Conservation (phyloP, 371 early-diverging fungal species). For the Paraphysoderma sedebokerense region DNA sequence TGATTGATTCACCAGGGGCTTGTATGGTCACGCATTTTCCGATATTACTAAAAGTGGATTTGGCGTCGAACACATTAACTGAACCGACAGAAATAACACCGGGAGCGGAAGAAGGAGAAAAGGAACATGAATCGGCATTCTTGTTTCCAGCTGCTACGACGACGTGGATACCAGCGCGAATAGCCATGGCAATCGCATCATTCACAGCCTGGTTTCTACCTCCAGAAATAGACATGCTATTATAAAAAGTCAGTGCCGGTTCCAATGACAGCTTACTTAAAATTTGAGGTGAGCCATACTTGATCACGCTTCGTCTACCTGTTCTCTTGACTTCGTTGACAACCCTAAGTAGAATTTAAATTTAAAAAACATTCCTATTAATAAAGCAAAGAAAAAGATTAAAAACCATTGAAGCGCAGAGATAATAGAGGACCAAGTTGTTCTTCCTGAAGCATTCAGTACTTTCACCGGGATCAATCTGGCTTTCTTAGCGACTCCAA, state of each 20-base stretch:
- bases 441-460: slow-evolving; percentile 6
- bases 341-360: background rate
- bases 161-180: slow-evolving; percentile 27
- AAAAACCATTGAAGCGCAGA: background rate
- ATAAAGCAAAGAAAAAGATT: slow-evolving; percentile 1
- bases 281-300: slow-evolving; percentile 3
- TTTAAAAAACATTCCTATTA: background rate
- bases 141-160: slow-evolving; percentile 50
- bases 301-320: slow-evolving; percentile 25
- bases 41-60: slow-evolving; percentile 19
- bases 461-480: slow-evolving; percentile 47
- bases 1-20: slow-evolving; percentile 19
- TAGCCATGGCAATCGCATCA: slow-evolving; percentile 14
- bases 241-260: slow-evolving; percentile 2
- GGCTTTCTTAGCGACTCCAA: slow-evolving; percentile 50
- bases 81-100: slow-evolving; percentile 32
- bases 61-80: slow-evolving; percentile 2
- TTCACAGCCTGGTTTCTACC: slow-evolving; percentile 10
- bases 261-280: background rate
- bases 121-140: slow-evolving; percentile 23
- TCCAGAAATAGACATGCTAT: slow-evolving; percentile 18
- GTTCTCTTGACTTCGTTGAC: slow-evolving; percentile 1
- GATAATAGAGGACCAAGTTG: background rate
- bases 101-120: slow-evolving; percentile 27
- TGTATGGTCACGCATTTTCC: slow-evolving; percentile 26